Evolutionary conservation across 2,329 filamentous ascomycete genomes (phyloP), one percentile per base, ranked within the genome.

Genomic region (Amauroascus verrucosus): DNA sequence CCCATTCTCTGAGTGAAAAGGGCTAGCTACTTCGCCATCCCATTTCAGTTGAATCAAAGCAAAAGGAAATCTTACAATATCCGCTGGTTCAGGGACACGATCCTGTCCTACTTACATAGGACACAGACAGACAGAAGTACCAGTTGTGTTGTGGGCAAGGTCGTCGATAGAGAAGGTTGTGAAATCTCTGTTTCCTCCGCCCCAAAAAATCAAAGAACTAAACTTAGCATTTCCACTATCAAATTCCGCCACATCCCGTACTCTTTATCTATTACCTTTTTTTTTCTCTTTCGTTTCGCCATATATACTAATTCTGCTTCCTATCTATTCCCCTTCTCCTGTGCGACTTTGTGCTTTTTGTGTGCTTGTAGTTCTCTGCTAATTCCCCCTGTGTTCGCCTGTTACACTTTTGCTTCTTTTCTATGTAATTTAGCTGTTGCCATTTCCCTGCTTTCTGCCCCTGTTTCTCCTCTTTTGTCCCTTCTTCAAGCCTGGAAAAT

Each of bases 241-340:
- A 51, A 44, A 33, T n/a, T 51, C 48, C 48, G 48, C 48, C 48
- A 51, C 48, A n/a, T 33, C 38, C 48, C 48, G 4, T 13, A 35
- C 6, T 13, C 33, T 13, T 35, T 35, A 13, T 35, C 35, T 35
- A 35, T 35, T 14, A 35, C 4, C n/a, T 35, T 35, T 35, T 38
- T 26, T 51, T 26, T 16, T 16, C 18, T 32, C 43, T 37, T 43
- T 16, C 18, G 37, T 51, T 44, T 44, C 48, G 37, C 37, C 38
- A 41, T 51, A 41, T 51, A 41, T 30, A 33, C 44, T 26, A 11
- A 16, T 44, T 16, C 28, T 32, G 8, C 46, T 40, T 43, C 11
- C 26, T 43, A 22, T 43, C 24, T 13, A 38, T 50, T 43, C 26
- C 44, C 24, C 40, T 41, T 24, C 22, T 40, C 20, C 38, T 50